phyloP scores from a whole-genome alignment of 2,329 filamentous ascomycete genomes.

The Coniochaeta prunicola region DNA sequence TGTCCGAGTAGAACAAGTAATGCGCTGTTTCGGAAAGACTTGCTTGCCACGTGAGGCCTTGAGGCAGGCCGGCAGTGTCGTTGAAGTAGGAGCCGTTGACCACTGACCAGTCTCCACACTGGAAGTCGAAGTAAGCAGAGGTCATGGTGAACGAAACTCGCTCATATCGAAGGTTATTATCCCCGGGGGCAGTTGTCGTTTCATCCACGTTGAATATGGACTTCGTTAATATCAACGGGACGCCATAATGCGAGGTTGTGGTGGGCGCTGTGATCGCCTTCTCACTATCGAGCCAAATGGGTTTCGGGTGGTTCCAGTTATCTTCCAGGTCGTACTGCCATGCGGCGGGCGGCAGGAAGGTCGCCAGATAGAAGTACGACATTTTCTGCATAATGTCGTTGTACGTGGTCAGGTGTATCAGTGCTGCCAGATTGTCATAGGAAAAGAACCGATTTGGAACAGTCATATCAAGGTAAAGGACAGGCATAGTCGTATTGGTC shows the following conservation, averaged over 20 bases:
- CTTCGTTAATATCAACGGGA: neutral
- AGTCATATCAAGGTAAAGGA: neutral
- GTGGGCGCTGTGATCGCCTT: neutral
- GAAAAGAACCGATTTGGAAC: neutral
- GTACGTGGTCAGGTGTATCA: neutral
- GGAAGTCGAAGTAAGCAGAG: conserved; percentile 8
- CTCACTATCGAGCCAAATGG: neutral
- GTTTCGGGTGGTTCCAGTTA: neutral
- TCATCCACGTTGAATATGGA: neutral
- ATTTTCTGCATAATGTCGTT: neutral
- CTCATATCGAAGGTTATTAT: neutral
- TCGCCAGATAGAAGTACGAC: neutral
- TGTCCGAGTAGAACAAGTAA: neutral
- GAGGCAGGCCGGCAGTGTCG: neutral
- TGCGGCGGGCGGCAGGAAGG: neutral
- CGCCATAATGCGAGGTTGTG: neutral
- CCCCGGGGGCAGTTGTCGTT: neutral
- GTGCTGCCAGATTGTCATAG: neutral
- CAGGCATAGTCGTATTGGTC: neutral
- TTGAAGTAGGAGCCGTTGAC: conserved; percentile 4
- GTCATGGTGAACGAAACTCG: conserved; percentile 6
- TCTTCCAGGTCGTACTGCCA: neutral
- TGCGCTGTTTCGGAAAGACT: neutral
- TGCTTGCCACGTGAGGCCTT: neutral
- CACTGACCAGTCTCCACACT: conserved; percentile 8